Evolutionary conservation across 1,284 basidiomycete species (phyloP).

Genomic region (Mycosarcoma maydis): DNA sequence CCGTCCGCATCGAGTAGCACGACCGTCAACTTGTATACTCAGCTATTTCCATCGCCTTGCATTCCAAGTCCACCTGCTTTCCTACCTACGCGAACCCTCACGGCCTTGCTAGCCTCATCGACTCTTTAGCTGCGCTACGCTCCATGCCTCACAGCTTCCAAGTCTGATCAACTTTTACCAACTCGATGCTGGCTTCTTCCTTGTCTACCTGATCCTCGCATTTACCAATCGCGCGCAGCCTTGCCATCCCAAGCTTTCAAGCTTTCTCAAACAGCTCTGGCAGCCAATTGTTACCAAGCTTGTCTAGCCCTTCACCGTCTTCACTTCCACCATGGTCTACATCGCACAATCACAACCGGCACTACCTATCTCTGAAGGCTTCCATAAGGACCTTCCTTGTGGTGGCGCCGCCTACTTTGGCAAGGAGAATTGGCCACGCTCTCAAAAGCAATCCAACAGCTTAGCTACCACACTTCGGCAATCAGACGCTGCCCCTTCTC

Average conservation of each 20-base stretch:
- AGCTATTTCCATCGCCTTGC: too few species aligned
- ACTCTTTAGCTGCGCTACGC: too few species aligned
- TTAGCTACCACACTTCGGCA: slow-evolving; percentile 3
- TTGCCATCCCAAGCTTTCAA: too few species aligned
- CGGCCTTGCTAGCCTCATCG: too few species aligned
- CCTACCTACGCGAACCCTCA: not conserved
- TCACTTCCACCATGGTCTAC: slow-evolving; percentile 43
- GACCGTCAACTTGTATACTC: too few species aligned
- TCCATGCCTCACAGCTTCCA: not conserved
- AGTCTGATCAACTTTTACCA: not conserved
- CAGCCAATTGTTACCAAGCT: slow-evolving; percentile 5
- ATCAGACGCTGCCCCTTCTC: slow-evolving; percentile 3
- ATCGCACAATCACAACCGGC: slow-evolving; percentile 22
- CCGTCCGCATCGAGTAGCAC: too few species aligned
- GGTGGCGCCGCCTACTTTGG: slow-evolving; percentile 21
- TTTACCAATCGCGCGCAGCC: not conserved
- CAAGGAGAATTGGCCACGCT: slow-evolving; percentile 42
- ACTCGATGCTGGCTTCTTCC: slow-evolving; percentile 16
- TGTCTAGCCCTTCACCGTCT: not conserved
- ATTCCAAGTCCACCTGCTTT: too few species aligned
- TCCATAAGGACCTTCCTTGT: slow-evolving; percentile 17
- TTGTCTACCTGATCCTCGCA: slow-evolving; percentile 8
- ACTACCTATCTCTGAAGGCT: slow-evolving; percentile 8
- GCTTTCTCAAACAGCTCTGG: slow-evolving; percentile 18
- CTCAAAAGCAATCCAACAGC: slow-evolving; percentile 12